Conservation (phyloP, 805 yeast species). For the Sugiyamaella floridensis region DNA sequence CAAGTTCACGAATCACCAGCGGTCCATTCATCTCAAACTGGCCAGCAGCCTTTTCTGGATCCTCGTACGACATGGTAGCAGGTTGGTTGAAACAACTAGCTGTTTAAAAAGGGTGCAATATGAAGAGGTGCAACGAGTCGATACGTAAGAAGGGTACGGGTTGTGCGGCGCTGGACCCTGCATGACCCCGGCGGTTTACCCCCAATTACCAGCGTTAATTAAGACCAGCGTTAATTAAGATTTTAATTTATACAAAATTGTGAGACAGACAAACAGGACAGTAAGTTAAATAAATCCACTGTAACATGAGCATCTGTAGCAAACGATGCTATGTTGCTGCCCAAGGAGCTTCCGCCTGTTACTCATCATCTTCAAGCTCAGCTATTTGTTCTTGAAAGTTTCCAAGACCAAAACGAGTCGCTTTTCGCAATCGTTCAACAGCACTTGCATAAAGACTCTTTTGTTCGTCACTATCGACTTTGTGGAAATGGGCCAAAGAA, state of each 20-base stretch:
- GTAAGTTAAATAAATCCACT: no score
- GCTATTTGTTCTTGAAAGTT: conserved; percentile 31
- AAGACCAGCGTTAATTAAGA: no score
- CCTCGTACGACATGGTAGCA: not conserved
- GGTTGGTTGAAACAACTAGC: not conserved
- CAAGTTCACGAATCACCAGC: conserved; percentile 14
- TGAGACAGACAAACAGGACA: no score
- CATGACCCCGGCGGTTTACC: no score
- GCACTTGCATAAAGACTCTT: conserved; percentile 62
- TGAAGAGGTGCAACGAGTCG: no score
- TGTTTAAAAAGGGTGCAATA: not conserved
- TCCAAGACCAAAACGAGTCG: conserved; percentile 38
- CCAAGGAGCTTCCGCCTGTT: not conserved
- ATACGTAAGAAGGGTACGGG: no score
- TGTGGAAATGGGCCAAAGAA: conserved; percentile 66
- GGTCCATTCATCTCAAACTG: not conserved
- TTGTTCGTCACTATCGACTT: conserved; percentile 60
- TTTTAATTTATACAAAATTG: no score
- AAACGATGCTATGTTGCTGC: no score
- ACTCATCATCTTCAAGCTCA: conserved; percentile 23
- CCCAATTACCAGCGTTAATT: no score
- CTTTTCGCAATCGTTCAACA: conserved; percentile 56
- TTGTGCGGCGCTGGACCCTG: no score
- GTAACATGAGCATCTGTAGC: no score
- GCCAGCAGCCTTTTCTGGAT: not conserved